Conservation (phyloP, 805 yeast species). For the Hanseniaspora lindneri region DNA sequence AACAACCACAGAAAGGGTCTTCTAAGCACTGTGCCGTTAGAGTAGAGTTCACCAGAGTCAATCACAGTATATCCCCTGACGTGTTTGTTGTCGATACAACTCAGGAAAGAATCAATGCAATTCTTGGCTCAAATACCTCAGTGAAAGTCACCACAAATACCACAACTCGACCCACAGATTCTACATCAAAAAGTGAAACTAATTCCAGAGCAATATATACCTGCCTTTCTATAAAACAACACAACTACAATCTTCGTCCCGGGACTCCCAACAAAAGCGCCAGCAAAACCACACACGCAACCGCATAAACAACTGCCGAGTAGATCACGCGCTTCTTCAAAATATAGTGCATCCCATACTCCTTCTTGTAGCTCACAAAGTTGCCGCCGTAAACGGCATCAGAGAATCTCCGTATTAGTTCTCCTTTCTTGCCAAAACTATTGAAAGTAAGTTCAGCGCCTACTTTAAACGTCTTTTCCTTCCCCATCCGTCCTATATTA, state of each 20-base stretch:
- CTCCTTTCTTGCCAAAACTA: constrained; percentile 11
- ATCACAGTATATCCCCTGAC: too few species aligned
- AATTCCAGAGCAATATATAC: too few species aligned
- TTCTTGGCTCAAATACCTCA: too few species aligned
- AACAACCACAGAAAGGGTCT: too few species aligned
- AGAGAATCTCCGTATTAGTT: neutral
- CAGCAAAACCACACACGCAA: neutral
- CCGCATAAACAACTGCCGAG: neutral
- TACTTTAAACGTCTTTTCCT: constrained; percentile 10
- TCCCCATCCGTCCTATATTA: constrained; percentile 4
- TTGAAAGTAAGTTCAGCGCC: constrained; percentile 13
- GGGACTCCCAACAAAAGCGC: constrained; percentile 10
- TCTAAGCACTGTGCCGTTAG: too few species aligned
- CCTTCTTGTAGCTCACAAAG: constrained; percentile 11
- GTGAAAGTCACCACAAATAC: too few species aligned
- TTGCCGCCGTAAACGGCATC: constrained; percentile 5
- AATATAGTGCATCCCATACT: constrained; percentile 12
- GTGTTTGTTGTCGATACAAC: too few species aligned
- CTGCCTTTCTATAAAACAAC: too few species aligned
- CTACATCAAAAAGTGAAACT: too few species aligned
- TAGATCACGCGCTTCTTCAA: neutral
- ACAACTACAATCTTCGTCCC: constrained; percentile 5
- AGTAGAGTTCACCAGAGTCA: too few species aligned
- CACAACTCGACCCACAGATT: too few species aligned
- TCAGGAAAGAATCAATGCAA: too few species aligned